Percentiles rank a stretch among this genome's conserved stretches.
These are phyloP conservation scores for Anaeromyces robustus DNA, from an alignment of 192 early-diverging fungal genomes.

Conservation along the genomic window DNA sequence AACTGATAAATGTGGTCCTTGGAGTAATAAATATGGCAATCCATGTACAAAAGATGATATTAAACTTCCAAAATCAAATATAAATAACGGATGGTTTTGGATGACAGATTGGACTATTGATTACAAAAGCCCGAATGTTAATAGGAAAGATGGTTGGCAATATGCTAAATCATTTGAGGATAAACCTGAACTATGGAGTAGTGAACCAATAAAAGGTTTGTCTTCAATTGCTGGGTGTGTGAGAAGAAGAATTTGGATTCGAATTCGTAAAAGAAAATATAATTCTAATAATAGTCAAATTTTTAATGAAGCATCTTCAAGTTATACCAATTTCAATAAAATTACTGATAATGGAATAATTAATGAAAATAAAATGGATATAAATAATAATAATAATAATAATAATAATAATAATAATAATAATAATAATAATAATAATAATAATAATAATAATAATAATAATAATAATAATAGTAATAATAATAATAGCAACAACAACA, in stretches of 20 bases:
- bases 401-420: neutral
- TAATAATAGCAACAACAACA: too few relatives aligned
- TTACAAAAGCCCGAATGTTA: slow-evolving; percentile 31
- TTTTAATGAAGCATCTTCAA: too few relatives aligned
- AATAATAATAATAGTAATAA: too few relatives aligned
- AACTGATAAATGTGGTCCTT: slow-evolving; percentile 38
- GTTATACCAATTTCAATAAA: too few relatives aligned
- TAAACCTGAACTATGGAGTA: slow-evolving; percentile 3
- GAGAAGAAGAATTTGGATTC: slow-evolving; percentile 54
- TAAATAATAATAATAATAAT: neutral
- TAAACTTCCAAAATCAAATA: slow-evolving; percentile 20
- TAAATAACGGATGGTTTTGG: slow-evolving; percentile 52
- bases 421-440: neutral
- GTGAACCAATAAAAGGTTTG: slow-evolving; percentile 15
- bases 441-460: neutral
- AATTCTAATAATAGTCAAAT: too few relatives aligned
- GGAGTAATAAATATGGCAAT: slow-evolving; percentile 33
- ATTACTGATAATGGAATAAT: too few relatives aligned
- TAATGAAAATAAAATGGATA: neutral
- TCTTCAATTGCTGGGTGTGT: slow-evolving; percentile 37
- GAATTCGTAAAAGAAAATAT: slow-evolving; percentile 52
- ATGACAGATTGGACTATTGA: slow-evolving; percentile 67
- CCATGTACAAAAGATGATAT: slow-evolving; percentile 32
- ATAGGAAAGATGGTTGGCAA: slow-evolving; percentile 55
- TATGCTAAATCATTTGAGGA: slow-evolving; percentile 41